Base-by-base conservation (phyloP, 129 eudicot species). In the Erigeron canadensis region DNA sequence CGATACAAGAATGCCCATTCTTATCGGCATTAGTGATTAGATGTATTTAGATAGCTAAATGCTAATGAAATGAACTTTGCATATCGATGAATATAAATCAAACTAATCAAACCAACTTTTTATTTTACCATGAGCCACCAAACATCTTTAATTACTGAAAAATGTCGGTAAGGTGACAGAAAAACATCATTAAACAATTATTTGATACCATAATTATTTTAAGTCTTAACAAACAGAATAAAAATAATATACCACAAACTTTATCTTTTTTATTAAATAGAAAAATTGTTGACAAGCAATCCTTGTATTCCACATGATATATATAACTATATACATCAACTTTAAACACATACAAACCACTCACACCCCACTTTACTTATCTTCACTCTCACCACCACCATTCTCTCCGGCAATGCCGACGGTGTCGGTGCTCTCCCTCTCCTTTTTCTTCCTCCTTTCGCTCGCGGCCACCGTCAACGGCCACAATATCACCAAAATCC, bases 401-500 rank as follows among this genome's bases (percentile, higher is more conserved):
- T 59, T 75, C 19, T 37, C 75, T 61, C 69, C 73, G 74, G 70
- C 81, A 66, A 70, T 63, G 58, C 54, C 7, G 81, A 66, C 78
- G 63, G 22, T 16, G 69, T 69, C 77, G 64, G 16, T 72, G 58
- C 44, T 85, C 72, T 69, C 67, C 55, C 77, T 87, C 76, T 66
- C 84, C 73, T 61, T 87, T 65, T 66, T 76, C 60, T 58, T 73
- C 63, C 68, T 76, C 23, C 42, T 77, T 63, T 58, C 84, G 53
- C 12, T 88, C 67, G 5, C 85, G 80, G 8, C 96, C 76, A 19
- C 86, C 79, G 46, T 75, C 12, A 18, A 76, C 63, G 84, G 76
- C 63, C 92, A 84, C 83, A 90, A 95, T 82, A 95, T 95, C 79
- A 95, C 97, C 50, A 69, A 59, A 28, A 90, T 90, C 71, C 88